phyloP scores from a whole-genome alignment of 352 stramenopile species.

The Phytophthora pistaciae region DNA sequence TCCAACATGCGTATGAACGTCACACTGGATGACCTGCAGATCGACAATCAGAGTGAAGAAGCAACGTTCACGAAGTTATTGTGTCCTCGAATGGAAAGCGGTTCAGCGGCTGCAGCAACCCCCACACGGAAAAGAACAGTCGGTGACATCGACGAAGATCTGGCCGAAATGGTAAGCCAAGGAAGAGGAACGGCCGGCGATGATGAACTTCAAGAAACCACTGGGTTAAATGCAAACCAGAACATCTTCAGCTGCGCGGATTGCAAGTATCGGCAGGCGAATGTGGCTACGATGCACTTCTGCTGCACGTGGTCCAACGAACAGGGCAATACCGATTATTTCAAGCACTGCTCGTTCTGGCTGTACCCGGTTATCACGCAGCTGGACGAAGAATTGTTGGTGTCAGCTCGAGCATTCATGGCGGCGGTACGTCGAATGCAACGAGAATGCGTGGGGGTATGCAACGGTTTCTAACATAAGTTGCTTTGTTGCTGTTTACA shows the following conservation, averaged over 20 bases:
- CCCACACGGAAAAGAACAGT: constrained; percentile 46
- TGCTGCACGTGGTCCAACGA: constrained; percentile 92
- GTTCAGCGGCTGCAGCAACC: constrained; percentile 15
- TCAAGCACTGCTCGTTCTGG: constrained; percentile 91
- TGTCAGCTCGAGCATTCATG: constrained; percentile 80
- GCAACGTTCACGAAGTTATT: constrained; percentile 88
- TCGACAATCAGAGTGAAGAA: constrained; percentile 89
- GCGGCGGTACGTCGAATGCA: constrained; percentile 53
- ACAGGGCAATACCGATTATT: constrained; percentile 90
- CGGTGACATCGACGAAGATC: constrained; percentile 59
- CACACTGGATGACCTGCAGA: constrained; percentile 87
- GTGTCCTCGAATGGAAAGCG: constrained; percentile 70
- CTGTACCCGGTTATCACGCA: constrained; percentile 87
- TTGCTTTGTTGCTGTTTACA: constrained; percentile 25
- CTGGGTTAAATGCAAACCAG: constrained; percentile 63
- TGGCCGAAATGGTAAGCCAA: constrained; percentile 54
- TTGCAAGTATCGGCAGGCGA: constrained; percentile 83
- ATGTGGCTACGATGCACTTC: constrained; percentile 87
- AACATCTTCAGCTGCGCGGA: constrained; percentile 87
- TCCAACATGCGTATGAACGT: constrained; percentile 89
- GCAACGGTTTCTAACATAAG: constrained; percentile 6
- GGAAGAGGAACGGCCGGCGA: constrained; percentile 23
- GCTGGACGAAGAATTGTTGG: constrained; percentile 86
- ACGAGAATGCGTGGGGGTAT: not conserved
- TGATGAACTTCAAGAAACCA: constrained; percentile 39